Percentiles rank a stretch among this genome's conserved stretches.
Conservation (phyloP, 768 basidiomycete species). For the Rhizopogon rudus region DNA sequence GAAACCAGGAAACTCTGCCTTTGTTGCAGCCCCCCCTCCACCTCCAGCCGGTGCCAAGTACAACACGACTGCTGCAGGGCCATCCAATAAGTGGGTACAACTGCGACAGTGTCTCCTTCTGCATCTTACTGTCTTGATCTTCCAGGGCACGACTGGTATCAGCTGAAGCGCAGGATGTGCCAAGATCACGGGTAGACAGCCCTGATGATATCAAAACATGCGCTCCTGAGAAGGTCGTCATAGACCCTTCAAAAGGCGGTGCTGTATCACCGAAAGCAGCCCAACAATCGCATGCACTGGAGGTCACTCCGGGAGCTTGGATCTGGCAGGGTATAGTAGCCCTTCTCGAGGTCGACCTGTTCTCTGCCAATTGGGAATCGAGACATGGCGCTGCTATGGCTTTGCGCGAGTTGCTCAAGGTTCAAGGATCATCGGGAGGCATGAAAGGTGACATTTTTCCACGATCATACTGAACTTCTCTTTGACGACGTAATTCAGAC, state of each 20-base stretch:
- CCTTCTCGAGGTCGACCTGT: constrained; percentile 76
- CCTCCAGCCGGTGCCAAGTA: constrained; percentile 64
- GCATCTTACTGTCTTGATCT: not conserved
- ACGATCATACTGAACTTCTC: not conserved
- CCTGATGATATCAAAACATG: constrained; percentile 40
- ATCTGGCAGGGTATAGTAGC: constrained; percentile 82
- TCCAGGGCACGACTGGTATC: constrained; percentile 70
- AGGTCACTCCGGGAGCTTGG: constrained; percentile 73
- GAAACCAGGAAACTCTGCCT: constrained; percentile 79
- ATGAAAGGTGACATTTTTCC: constrained; percentile 54
- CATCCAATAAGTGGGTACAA: constrained; percentile 50
- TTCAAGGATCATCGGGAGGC: constrained; percentile 78
- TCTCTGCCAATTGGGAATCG: constrained; percentile 87
- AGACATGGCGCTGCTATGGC: constrained; percentile 94
- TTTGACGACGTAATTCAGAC: constrained; percentile 34
- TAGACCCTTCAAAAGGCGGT: constrained; percentile 83
- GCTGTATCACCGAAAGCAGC: constrained; percentile 74
- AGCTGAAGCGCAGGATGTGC: constrained; percentile 47
- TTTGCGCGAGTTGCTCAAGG: constrained; percentile 79
- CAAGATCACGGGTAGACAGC: constrained; percentile 54
- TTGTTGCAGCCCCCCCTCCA: constrained; percentile 63
- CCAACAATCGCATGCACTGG: constrained; percentile 73
- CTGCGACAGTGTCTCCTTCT: not conserved
- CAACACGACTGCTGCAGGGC: constrained; percentile 48
- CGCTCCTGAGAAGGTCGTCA: constrained; percentile 58